Conservation (phyloP, 202 grass and related monocot species). For the Brachypodium distachyon region DNA sequence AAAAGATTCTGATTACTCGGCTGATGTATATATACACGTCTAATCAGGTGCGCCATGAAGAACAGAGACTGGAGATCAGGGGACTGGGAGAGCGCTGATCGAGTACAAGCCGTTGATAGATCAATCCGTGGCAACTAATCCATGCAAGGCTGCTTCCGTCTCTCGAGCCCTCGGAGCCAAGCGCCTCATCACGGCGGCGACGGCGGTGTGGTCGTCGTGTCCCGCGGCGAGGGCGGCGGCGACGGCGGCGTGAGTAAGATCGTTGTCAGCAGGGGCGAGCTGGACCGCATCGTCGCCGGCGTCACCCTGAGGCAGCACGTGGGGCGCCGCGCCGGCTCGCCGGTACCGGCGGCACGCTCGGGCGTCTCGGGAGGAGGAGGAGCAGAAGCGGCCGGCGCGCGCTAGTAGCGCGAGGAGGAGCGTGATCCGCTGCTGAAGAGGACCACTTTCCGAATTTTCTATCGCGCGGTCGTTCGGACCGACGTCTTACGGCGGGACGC, state of each 20-base stretch:
- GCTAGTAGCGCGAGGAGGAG: neutral
- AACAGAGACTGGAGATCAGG: too few relatives aligned
- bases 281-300: slow-evolving; percentile 28
- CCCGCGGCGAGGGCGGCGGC: neutral
- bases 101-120: neutral
- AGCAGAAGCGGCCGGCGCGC: neutral
- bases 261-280: slow-evolving; percentile 24
- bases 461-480: too few relatives aligned
- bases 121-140: neutral
- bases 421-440: neutral
- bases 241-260: slow-evolving; percentile 16
- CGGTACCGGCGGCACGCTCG: neutral
- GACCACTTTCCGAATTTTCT: too few relatives aligned
- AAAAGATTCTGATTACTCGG: neutral
- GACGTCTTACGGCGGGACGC: too few relatives aligned
- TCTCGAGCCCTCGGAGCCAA: neutral
- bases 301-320: slow-evolving; percentile 11
- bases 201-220: slow-evolving; percentile 25
- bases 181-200: neutral
- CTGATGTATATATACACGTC: neutral
- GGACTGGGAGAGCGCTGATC: too few relatives aligned
- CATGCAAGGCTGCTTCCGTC: slow-evolving; percentile 13
- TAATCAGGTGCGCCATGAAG: neutral
- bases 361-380: neutral
- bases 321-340: neutral